These are phyloP conservation scores for Apiospora hydei DNA, from an alignment of 2,329 filamentous ascomycete genomes.

Conservation along the genomic window DNA sequence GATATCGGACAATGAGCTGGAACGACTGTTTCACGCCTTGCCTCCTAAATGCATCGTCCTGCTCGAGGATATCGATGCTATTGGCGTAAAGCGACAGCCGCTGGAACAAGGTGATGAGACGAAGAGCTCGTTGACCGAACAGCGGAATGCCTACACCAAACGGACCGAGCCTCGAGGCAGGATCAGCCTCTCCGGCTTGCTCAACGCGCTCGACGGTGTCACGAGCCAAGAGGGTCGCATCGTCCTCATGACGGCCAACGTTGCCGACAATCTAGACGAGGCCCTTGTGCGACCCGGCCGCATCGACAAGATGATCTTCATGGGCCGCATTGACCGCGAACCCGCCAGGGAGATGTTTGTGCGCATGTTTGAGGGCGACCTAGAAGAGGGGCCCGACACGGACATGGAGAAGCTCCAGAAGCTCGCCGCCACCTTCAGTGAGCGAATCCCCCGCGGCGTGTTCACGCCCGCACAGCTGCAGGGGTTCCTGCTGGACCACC, in stretches of 20 bases:
- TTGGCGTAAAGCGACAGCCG: constrained; percentile 50
- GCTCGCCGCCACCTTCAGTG: constrained; percentile 26
- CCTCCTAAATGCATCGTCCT: constrained; percentile 54
- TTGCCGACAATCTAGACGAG: constrained; percentile 70
- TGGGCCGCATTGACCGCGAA: constrained; percentile 51
- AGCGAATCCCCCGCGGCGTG: constrained; percentile 31
- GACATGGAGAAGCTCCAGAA: constrained; percentile 28
- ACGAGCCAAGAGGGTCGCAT: constrained; percentile 74
- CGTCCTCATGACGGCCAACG: constrained; percentile 74
- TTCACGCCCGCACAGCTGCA: constrained; percentile 39
- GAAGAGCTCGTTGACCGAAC: not conserved
- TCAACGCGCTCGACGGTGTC: constrained; percentile 69
- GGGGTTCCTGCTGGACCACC: constrained; percentile 34
- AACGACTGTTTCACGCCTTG: constrained; percentile 44
- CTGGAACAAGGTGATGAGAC: constrained; percentile 23
- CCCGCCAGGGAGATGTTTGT: constrained; percentile 37
- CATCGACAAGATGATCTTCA: constrained; percentile 72
- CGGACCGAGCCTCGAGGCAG: constrained; percentile 53
- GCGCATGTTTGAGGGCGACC: constrained; percentile 34
- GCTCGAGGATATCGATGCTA: constrained; percentile 64
- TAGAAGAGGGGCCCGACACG: constrained; percentile 29
- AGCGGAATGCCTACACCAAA: constrained; percentile 56
- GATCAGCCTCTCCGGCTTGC: constrained; percentile 72
- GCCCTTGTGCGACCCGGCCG: constrained; percentile 71
- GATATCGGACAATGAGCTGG: constrained; percentile 38